Conservation (phyloP, 2,329 filamentous ascomycete genomes). For the Akanthomyces muscarius region DNA sequence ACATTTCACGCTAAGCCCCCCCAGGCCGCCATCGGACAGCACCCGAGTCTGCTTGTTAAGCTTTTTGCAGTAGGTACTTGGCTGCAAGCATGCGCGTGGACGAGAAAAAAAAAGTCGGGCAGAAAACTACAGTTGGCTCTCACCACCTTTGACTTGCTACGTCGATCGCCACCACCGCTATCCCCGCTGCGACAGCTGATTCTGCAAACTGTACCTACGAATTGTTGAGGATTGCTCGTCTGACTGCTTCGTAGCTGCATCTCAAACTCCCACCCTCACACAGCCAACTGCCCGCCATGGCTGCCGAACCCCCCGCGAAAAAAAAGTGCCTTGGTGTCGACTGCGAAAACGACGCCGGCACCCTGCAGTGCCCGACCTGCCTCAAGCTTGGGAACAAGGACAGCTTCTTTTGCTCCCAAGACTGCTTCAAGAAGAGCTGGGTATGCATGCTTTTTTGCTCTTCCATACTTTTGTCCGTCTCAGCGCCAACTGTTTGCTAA, state of each 20-base stretch:
- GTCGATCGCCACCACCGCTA: neutral
- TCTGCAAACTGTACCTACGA: neutral
- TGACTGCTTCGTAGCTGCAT: too few species aligned
- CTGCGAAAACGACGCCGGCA: constrained; percentile 81
- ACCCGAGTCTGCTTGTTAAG: neutral
- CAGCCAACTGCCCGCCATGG: constrained; percentile 30
- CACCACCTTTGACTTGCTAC: constrained; percentile 12
- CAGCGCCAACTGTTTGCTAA: constrained; percentile 1
- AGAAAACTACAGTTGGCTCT: constrained; percentile 11
- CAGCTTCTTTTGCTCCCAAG: constrained; percentile 96
- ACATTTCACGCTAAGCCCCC: neutral
- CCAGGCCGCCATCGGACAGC: neutral
- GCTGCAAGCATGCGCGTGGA: too few species aligned
- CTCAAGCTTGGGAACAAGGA: constrained; percentile 82
- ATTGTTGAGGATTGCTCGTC: neutral
- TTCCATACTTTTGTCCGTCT: neutral
- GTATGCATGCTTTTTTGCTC: constrained; percentile 49
- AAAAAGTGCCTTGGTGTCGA: constrained; percentile 76
- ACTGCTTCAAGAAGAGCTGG: constrained; percentile 99
- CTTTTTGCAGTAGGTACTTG: neutral
- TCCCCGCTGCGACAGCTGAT: neutral
- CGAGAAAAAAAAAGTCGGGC: constrained; percentile 7
- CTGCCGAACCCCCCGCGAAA: constrained; percentile 49
- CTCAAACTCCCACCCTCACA: too few species aligned
- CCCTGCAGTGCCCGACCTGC: constrained; percentile 91